Evolutionary conservation across 139 green algal species (phyloP), one percentile per base, ranked within the genome.

Genomic region (Ettlia oleoabundans): DNA sequence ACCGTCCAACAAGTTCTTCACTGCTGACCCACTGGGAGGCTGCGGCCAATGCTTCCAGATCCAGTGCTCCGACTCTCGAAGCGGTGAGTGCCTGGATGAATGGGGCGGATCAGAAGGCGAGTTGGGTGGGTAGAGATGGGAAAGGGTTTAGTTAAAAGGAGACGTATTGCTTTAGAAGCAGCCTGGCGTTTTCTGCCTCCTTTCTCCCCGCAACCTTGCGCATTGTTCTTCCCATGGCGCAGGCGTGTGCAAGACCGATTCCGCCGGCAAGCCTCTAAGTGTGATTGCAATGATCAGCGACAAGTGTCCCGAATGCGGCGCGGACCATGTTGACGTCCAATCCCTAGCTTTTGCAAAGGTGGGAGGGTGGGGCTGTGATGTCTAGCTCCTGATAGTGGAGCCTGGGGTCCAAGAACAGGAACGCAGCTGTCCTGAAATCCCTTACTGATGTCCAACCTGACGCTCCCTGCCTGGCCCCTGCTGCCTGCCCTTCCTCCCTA

Each of bases 251-350:
- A 74, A 84, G 41, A 71, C 26, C 2, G 83, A 87, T 38, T 21
- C 9, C 51, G 26, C 51, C 0, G 83, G 83, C 64, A 52, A 73
- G 66, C 75, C 83, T 2, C 37, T 80, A 15, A 84, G 66, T 3
- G 51, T 87, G 0, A 68, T 84, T 2, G 82, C 85, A 4, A 87
- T 83, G 77, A 90, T 91, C 82, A 84, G 81, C 47, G 88, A 92
- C 41, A 41, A 37, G 21, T 92, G 88, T 67, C 88, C 88, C 15
- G 84, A 92, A 53, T 92, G 88, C 80, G 81, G 75, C 5, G 37
- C 80, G 6, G 42, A 91, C 53, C 88, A 92, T 53, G 82, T 92
- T 15, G 88, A 92, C 62, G 43, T 90, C 22, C 88, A 92, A 52
- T 73, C 77, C 35, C 78, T 90, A 26, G 75, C 81, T 5, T 92